A percentile compares a stretch with the other conserved stretches of the same genome.
Conservation (phyloP, 352 stramenopile species). For the Phytopythium chamaehyphon region DNA sequence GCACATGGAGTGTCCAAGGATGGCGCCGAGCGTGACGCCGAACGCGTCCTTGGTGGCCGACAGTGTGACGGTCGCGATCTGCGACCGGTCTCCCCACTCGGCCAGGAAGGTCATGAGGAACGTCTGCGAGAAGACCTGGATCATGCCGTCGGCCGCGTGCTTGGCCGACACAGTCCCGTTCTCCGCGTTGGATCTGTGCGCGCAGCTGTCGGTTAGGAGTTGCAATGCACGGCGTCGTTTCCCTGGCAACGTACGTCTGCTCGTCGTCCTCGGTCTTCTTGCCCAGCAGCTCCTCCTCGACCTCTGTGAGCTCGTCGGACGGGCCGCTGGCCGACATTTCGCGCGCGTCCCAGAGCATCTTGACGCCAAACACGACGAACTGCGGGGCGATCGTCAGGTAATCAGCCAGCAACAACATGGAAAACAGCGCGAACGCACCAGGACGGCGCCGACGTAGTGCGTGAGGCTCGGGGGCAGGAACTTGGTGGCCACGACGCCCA, state of each 20-base stretch:
- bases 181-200: slow-evolving; percentile 15
- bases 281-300: slow-evolving; percentile 82
- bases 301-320: slow-evolving; percentile 75
- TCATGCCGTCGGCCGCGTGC: slow-evolving; percentile 45
- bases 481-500: slow-evolving; percentile 94
- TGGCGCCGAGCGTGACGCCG: slow-evolving; percentile 94
- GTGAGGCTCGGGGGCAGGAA: slow-evolving; percentile 93
- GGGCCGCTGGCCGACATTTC: slow-evolving; percentile 78
- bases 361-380: slow-evolving; percentile 97
- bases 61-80: slow-evolving; percentile 98
- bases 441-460: slow-evolving; percentile 93
- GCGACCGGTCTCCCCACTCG: slow-evolving; percentile 98
- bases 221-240: too few species aligned
- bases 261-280: slow-evolving; percentile 72
- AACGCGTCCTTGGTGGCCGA: slow-evolving; percentile 94
- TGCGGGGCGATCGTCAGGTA: slow-evolving; percentile 26
- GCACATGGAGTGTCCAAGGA: slow-evolving; percentile 97
- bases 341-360: slow-evolving; percentile 89
- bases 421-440: slow-evolving; percentile 32
- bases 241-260: slow-evolving; percentile 42
- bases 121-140: slow-evolving; percentile 90
- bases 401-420: background rate
- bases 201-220: too few species aligned
- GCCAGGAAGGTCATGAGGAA: slow-evolving; percentile 98
- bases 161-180: slow-evolving; percentile 16